phyloP scores from a whole-genome alignment of 805 yeast genomes.

The Candida lessepsii region DNA sequence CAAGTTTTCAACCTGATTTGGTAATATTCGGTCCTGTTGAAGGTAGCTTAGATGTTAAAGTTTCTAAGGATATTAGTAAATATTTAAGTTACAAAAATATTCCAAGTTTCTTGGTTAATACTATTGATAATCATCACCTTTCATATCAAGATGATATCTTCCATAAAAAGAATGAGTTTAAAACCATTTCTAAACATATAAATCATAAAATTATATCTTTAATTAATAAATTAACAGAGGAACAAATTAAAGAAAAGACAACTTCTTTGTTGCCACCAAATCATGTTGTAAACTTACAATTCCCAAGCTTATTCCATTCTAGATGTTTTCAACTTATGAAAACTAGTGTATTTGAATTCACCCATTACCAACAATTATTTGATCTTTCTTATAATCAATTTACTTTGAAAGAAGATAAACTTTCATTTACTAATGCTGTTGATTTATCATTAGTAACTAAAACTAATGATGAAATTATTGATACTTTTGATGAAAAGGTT shows the following conservation, averaged over 20 bases:
- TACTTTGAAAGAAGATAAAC: slow-evolving; percentile 3
- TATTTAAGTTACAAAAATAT: slow-evolving; percentile 12
- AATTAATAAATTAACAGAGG: slow-evolving; percentile 16
- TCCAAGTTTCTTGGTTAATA: slow-evolving; percentile 23
- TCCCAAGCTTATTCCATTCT: slow-evolving; percentile 12
- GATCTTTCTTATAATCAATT: slow-evolving; percentile 9
- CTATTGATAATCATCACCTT: slow-evolving; percentile 26
- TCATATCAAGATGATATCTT: slow-evolving; percentile 33
- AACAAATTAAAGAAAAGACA: slow-evolving; percentile 7
- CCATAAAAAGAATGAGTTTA: slow-evolving; percentile 21
- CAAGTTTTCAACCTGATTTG: slow-evolving; percentile 29
- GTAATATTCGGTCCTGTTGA: slow-evolving; percentile 36
- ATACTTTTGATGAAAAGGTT: neutral
- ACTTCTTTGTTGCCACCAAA: slow-evolving; percentile 10
- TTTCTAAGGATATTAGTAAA: slow-evolving; percentile 8
- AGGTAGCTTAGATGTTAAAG: slow-evolving; percentile 15
- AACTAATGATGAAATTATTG: neutral
- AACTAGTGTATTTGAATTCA: slow-evolving; percentile 3
- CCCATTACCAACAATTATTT: slow-evolving; percentile 5
- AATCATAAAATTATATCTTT: slow-evolving; percentile 23
- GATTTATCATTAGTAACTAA: neutral
- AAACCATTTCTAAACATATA: slow-evolving; percentile 23
- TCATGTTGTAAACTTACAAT: slow-evolving; percentile 11
- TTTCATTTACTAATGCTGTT: neutral
- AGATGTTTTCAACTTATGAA: slow-evolving; percentile 5